Percentiles rank a stretch among this genome's conserved stretches.
Conservation (phyloP, 768 basidiomycete genomes). For the Russula abietina region DNA sequence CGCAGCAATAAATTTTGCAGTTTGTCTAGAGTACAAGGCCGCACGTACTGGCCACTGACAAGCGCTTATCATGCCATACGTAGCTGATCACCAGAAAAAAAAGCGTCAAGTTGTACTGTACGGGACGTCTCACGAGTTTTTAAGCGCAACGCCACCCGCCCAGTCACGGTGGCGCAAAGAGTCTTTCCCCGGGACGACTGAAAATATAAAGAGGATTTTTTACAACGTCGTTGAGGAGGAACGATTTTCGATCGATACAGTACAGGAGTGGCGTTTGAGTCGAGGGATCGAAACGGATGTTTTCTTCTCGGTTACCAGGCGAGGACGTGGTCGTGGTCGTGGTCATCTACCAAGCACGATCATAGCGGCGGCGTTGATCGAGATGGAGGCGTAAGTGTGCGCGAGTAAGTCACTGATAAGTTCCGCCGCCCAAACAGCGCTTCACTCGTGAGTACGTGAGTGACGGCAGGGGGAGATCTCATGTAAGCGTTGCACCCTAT, state of each 20-base stretch:
- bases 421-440: constrained; percentile 4
- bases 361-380: constrained; percentile 43
- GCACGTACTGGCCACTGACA: too few relatives aligned
- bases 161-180: neutral
- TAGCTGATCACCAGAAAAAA: too few relatives aligned
- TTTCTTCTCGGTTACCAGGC: constrained; percentile 69
- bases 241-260: too few relatives aligned
- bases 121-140: neutral
- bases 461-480: neutral
- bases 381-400: constrained; percentile 41
- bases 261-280: too few relatives aligned
- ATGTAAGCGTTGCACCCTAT: constrained; percentile 10
- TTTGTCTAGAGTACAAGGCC: too few relatives aligned
- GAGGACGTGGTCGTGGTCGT: too few relatives aligned
- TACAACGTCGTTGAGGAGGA: neutral
- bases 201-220: neutral
- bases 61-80: too few relatives aligned
- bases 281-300: constrained; percentile 39
- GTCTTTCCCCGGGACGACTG: neutral
- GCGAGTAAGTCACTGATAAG: neutral
- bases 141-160: neutral
- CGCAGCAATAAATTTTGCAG: too few relatives aligned
- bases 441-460: too few relatives aligned
- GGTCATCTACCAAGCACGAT: constrained; percentile 55
- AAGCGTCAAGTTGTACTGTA: too few relatives aligned